Evolutionary conservation across 2,329 filamentous ascomycete genomes (phyloP).

Genomic region (Diaporthe nobilis): DNA sequence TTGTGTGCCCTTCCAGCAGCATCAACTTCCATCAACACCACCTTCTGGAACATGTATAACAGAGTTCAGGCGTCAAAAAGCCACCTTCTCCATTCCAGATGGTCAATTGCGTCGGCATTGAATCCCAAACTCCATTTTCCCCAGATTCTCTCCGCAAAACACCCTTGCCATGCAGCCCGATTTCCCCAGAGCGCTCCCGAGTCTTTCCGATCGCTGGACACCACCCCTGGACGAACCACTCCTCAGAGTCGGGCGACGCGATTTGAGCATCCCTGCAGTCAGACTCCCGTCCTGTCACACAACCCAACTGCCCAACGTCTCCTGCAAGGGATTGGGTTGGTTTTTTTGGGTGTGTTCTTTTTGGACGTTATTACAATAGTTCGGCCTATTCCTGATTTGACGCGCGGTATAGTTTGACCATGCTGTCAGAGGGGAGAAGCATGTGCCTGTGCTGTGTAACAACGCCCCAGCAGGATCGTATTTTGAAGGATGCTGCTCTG

Average conservation of each 20-base stretch:
- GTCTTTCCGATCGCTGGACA: constrained; percentile 37
- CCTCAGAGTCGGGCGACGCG: constrained; percentile 14
- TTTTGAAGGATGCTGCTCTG: not conserved
- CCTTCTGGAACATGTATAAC: constrained; percentile 7
- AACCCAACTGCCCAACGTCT: constrained; percentile 2
- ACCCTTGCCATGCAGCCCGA: constrained; percentile 36
- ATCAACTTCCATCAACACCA: constrained; percentile 26
- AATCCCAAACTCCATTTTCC: constrained; percentile 39
- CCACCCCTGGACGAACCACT: constrained; percentile 28
- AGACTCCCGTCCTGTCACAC: constrained; percentile 22
- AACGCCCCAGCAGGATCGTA: constrained; percentile 12
- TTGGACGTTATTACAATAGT: not conserved
- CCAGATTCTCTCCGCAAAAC: constrained; percentile 43
- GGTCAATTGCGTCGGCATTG: constrained; percentile 37
- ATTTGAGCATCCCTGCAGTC: constrained; percentile 29
- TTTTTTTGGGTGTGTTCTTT: not conserved
- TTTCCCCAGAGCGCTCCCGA: constrained; percentile 41
- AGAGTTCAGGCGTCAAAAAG: constrained; percentile 19
- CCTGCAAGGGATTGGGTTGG: constrained; percentile 1
- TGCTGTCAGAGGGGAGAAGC: constrained; percentile 3
- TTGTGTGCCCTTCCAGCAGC: constrained; percentile 10
- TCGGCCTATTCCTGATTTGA: constrained; percentile 9
- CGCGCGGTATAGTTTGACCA: not conserved
- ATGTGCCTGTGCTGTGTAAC: constrained; percentile 7
- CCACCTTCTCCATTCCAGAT: constrained; percentile 13